Conservation (phyloP, 495 filamentous ascomycete species). For the Wilcoxina mikolae region DNA sequence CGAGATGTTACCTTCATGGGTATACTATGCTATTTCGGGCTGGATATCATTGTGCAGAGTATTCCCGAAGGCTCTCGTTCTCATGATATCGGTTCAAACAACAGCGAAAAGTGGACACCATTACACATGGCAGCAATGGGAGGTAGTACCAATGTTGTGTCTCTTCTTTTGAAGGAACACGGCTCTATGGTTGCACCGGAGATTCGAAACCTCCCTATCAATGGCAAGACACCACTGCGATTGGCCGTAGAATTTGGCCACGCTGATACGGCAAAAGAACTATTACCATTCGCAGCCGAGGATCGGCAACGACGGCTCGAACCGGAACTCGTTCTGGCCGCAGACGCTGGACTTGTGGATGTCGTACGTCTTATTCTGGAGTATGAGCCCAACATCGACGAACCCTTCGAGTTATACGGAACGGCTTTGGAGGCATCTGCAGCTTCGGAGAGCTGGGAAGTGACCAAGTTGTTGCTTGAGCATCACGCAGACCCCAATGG, state of each 20-base stretch:
- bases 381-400: slow-evolving; percentile 4
- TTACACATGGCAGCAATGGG: too few relatives aligned
- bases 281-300: not conserved
- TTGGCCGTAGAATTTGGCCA: slow-evolving; percentile 13
- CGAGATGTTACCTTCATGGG: too few relatives aligned
- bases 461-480: not conserved
- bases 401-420: not conserved
- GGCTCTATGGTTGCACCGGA: too few relatives aligned
- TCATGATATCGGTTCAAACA: too few relatives aligned
- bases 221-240: not conserved
- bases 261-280: not conserved
- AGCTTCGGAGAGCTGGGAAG: slow-evolving; percentile 2
- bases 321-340: slow-evolving; percentile 3
- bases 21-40: too few relatives aligned
- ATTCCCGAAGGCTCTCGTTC: too few relatives aligned
- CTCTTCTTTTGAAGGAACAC: too few relatives aligned
- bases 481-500: slow-evolving; percentile 1
- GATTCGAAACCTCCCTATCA: too few relatives aligned
- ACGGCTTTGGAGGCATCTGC: slow-evolving; percentile 9
- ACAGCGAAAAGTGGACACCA: too few relatives aligned
- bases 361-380: slow-evolving; percentile 2
- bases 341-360: slow-evolving; percentile 1
- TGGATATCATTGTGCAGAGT: too few relatives aligned
- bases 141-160: too few relatives aligned
- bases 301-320: not conserved